Evolutionary conservation across 352 stramenopile species (phyloP).

Genomic region (Phytophthora pistaciae): DNA sequence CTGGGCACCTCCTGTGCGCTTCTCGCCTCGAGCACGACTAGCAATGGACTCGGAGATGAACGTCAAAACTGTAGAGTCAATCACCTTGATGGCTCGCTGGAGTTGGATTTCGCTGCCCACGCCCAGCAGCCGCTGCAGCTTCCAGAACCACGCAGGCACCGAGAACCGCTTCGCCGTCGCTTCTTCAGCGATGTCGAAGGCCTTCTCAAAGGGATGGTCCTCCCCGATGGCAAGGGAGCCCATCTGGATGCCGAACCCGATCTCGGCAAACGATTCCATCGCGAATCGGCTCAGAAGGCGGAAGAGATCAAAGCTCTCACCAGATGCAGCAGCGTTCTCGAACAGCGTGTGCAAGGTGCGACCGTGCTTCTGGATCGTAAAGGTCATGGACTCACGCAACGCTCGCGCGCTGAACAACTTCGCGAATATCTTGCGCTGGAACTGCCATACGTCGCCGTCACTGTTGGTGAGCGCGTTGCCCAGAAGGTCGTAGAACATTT

Average conservation of each 20-base stretch:
- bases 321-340: neutral
- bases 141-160: conserved; percentile 48
- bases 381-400: conserved; percentile 13
- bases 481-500: conserved; percentile 37
- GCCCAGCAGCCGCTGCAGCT: conserved; percentile 22
- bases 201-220: conserved; percentile 28
- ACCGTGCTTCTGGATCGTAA: conserved; percentile 15
- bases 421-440: conserved; percentile 37
- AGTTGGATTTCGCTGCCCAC: conserved; percentile 14
- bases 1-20: neutral
- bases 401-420: conserved; percentile 26
- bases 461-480: conserved; percentile 32
- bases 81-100: conserved; percentile 10
- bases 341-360: conserved; percentile 17
- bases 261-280: conserved; percentile 48
- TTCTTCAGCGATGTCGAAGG: conserved; percentile 18
- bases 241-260: conserved; percentile 53
- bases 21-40: conserved; percentile 4
- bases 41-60: conserved; percentile 29
- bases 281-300: conserved; percentile 35
- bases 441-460: conserved; percentile 34
- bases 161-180: conserved; percentile 35
- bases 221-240: conserved; percentile 9
- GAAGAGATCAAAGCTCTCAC: conserved; percentile 20
- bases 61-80: conserved; percentile 12